phyloP scores from a whole-genome alignment of 441 rosid genomes.

The Erysimum pusillum region DNA sequence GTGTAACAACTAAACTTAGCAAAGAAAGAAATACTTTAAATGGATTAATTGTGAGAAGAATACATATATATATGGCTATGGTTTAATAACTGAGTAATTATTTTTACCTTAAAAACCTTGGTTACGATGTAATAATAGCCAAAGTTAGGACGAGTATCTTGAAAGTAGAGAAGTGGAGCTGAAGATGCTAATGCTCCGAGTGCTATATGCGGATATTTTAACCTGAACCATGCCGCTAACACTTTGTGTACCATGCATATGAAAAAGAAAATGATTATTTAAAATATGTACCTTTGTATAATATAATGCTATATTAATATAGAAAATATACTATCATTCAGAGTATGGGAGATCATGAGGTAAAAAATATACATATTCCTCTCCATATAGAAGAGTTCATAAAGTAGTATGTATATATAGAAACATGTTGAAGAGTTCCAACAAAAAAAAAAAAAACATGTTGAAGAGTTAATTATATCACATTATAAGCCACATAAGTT shows the following conservation, averaged over 20 bases:
- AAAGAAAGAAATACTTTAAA: not conserved
- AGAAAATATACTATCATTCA: not conserved
- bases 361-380: not conserved
- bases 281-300: not conserved
- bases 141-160: conserved; percentile 55
- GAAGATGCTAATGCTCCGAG: conserved; percentile 76
- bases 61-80: not conserved
- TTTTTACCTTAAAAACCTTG: conserved; percentile 62
- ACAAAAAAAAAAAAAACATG: no score
- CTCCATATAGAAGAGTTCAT: not conserved
- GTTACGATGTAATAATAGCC: conserved; percentile 59
- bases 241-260: conserved; percentile 40
- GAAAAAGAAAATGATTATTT: conserved; percentile 1
- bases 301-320: not conserved
- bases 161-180: conserved; percentile 71
- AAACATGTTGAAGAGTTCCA: no score
- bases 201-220: conserved; percentile 70
- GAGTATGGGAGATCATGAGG: not conserved
- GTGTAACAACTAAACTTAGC: not conserved
- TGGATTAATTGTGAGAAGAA: not conserved
- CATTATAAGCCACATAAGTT: conserved; percentile 19
- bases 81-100: not conserved
- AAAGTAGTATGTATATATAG: not conserved
- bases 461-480: not conserved
- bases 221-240: conserved; percentile 71